These are phyloP conservation scores for Didymosphaeria variabile DNA, from an alignment of 2,329 filamentous ascomycete genomes.

Conservation along the genomic window DNA sequence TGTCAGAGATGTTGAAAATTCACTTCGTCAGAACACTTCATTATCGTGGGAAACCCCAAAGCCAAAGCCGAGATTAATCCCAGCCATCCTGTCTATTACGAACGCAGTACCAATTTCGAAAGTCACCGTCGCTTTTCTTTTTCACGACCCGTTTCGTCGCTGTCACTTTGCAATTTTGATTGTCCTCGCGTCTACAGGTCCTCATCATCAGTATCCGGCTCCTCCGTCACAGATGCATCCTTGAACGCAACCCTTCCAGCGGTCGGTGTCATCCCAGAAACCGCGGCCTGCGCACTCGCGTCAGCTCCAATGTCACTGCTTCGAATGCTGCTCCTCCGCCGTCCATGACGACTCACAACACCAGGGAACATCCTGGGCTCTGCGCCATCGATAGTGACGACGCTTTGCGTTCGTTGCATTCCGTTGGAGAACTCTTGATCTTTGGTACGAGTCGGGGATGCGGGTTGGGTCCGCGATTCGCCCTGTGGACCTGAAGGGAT, in stretches of 20 bases:
- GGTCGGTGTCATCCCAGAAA: neutral
- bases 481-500: constrained; percentile 35
- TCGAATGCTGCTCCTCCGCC: constrained; percentile 48
- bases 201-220: constrained; percentile 29
- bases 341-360: constrained; percentile 61
- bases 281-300: constrained; percentile 14
- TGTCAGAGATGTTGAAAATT: neutral
- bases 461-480: constrained; percentile 34
- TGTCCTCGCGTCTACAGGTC: constrained; percentile 14
- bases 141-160: neutral
- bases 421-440: constrained; percentile 22
- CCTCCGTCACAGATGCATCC: constrained; percentile 28
- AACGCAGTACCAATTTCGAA: neutral
- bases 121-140: neutral
- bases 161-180: neutral
- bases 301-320: constrained; percentile 30
- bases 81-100: constrained; percentile 1
- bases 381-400: constrained; percentile 54
- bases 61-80: neutral
- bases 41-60: neutral
- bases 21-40: neutral
- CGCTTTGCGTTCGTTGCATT: constrained; percentile 36
- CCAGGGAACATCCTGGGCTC: constrained; percentile 79
- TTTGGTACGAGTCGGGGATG: constrained; percentile 35
- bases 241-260: constrained; percentile 25